phyloP scores from a whole-genome alignment of 2,329 filamentous ascomycete genomes.

The Nothophaeocryptopus gaeumannii region DNA sequence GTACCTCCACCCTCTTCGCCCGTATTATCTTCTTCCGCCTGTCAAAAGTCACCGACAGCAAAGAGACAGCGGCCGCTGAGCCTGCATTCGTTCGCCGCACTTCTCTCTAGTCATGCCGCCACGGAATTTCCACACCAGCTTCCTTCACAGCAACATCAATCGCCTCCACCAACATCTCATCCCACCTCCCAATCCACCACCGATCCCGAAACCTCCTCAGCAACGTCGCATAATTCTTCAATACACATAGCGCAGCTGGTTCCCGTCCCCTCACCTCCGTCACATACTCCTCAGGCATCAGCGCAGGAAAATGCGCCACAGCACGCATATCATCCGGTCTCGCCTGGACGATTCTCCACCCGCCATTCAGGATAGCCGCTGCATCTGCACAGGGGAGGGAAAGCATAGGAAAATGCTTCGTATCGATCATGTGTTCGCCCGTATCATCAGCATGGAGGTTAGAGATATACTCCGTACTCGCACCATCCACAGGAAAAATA shows the following conservation, averaged over 20 bases:
- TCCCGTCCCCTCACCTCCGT: slow-evolving; percentile 20
- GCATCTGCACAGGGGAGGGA: slow-evolving; percentile 9
- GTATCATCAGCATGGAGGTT: slow-evolving; percentile 5
- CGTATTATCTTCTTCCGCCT: no score
- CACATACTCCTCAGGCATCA: slow-evolving; percentile 26
- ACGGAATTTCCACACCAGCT: no score
- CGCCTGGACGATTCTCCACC: slow-evolving; percentile 8
- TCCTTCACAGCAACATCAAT: slow-evolving; percentile 12
- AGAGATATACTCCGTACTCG: slow-evolving; percentile 18
- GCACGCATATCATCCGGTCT: slow-evolving; percentile 18
- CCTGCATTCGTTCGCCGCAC: no score
- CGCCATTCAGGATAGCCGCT: slow-evolving; percentile 7
- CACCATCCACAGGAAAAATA: background rate
- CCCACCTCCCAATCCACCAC: slow-evolving; percentile 29
- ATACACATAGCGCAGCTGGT: slow-evolving; percentile 22
- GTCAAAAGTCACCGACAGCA: no score
- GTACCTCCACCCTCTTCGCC: no score
- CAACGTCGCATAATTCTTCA: slow-evolving; percentile 22
- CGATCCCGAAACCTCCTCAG: slow-evolving; percentile 18
- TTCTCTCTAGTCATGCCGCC: no score
- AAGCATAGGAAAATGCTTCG: background rate
- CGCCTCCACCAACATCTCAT: slow-evolving; percentile 21
- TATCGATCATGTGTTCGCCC: slow-evolving; percentile 1
- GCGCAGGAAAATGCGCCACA: slow-evolving; percentile 26
- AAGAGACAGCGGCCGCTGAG: no score